Conservation (phyloP, 2,329 filamentous ascomycete genomes). For the Parascedosporium putredinis region DNA sequence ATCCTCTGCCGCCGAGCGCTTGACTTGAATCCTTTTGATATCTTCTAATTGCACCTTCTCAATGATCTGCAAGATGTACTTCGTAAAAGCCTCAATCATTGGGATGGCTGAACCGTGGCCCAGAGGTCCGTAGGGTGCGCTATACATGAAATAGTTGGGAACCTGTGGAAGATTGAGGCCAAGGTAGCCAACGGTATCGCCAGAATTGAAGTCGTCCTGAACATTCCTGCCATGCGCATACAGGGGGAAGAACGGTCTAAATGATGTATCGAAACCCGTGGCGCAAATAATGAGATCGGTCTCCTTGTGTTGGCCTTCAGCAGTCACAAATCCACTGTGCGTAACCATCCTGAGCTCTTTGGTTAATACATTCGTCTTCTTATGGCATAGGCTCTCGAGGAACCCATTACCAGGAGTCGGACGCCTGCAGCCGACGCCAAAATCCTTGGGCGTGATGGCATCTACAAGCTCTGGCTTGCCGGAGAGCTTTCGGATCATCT, state of each 20-base stretch:
- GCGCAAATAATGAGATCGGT: constrained; percentile 10
- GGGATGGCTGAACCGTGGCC: not conserved
- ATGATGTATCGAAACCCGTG: constrained; percentile 7
- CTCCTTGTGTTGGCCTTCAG: constrained; percentile 17
- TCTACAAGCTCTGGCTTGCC: constrained; percentile 45
- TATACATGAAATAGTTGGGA: constrained; percentile 10
- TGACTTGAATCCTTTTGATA: constrained; percentile 50
- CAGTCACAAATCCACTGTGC: constrained; percentile 18
- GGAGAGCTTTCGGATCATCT: constrained; percentile 43
- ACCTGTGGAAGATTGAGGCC: constrained; percentile 10
- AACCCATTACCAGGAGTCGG: constrained; percentile 4
- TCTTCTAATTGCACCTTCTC: constrained; percentile 57
- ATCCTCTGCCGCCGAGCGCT: constrained; percentile 49
- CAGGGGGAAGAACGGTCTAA: not conserved
- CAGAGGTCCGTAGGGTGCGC: not conserved
- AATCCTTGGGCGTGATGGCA: constrained; percentile 43
- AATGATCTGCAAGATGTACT: constrained; percentile 55
- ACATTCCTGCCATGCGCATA: not conserved
- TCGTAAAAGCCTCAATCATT: constrained; percentile 23
- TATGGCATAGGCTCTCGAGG: not conserved
- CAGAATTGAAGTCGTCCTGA: not conserved
- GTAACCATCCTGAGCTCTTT: constrained; percentile 16
- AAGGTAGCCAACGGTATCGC: constrained; percentile 9
- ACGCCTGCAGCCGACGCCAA: constrained; percentile 1
- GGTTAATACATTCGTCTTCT: constrained; percentile 13